phyloP scores from a whole-genome alignment of 108 stramenopile species.

The Cyclotella distinguenda region DNA sequence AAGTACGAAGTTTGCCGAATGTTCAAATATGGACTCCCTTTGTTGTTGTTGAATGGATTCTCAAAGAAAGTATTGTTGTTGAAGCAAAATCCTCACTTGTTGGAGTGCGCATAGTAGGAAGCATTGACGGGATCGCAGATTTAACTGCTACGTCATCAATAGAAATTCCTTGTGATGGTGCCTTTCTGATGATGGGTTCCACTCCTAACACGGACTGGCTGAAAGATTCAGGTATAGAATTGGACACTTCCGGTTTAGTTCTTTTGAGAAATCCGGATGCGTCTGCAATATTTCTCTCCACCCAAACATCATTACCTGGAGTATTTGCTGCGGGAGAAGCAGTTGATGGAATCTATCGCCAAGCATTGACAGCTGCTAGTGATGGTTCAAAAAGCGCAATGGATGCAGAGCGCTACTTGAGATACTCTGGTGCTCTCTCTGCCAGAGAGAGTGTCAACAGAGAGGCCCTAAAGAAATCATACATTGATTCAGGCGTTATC shows the following conservation, averaged over 20 bases:
- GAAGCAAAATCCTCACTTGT: constrained; percentile 7
- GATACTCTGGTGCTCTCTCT: neutral
- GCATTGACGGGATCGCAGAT: constrained; percentile 23
- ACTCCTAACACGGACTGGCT: constrained; percentile 34
- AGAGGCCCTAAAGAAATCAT: neutral
- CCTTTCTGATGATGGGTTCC: constrained; percentile 42
- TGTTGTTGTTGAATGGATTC: constrained; percentile 29
- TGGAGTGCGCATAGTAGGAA: constrained; percentile 22
- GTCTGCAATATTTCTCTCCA: neutral
- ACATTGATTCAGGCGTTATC: neutral
- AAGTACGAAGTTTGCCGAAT: constrained; percentile 17
- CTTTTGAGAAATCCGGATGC: neutral
- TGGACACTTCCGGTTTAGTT: constrained; percentile 14
- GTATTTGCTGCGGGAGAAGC: constrained; percentile 77
- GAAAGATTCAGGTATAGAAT: constrained; percentile 9
- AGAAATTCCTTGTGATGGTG: constrained; percentile 31
- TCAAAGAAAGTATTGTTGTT: constrained; percentile 8
- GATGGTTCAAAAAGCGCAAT: constrained; percentile 74
- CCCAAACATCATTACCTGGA: constrained; percentile 56
- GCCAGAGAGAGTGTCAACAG: neutral
- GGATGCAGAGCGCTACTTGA: constrained; percentile 65
- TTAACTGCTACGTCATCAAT: constrained; percentile 13
- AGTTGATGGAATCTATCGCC: constrained; percentile 56
- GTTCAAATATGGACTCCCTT: constrained; percentile 24
- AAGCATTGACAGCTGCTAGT: constrained; percentile 63